Percentiles rank a stretch among this genome's conserved stretches.
Conservation (phyloP, 768 basidiomycete species). For the Hortiboletus flavorubellus region DNA sequence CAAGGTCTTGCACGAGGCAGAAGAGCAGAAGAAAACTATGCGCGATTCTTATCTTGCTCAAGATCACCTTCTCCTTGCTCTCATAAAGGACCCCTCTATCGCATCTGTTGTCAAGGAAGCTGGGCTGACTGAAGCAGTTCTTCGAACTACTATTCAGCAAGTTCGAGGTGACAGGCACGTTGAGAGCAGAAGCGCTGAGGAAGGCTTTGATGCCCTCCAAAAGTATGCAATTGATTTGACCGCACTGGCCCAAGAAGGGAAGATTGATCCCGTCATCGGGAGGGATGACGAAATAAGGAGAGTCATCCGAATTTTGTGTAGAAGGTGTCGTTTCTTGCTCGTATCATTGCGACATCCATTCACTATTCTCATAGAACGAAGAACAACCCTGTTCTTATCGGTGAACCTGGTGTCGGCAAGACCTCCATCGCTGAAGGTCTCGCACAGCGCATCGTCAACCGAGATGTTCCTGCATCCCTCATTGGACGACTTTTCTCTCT, state of each 20-base stretch:
- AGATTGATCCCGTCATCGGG: conserved; percentile 94
- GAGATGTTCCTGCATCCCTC: conserved; percentile 79
- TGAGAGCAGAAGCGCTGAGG: conserved; percentile 83
- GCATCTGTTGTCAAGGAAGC: conserved; percentile 71
- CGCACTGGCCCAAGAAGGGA: conserved; percentile 83
- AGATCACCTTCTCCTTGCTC: conserved; percentile 85
- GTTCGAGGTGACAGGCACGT: conserved; percentile 81
- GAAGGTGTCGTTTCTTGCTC: conserved; percentile 45
- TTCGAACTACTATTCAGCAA: conserved; percentile 77
- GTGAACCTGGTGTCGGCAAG: conserved; percentile 94
- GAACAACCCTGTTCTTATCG: conserved; percentile 96
- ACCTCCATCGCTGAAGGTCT: conserved; percentile 94
- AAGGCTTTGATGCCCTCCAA: conserved; percentile 87
- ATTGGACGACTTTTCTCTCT: conserved; percentile 77
- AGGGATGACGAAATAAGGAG: conserved; percentile 91
- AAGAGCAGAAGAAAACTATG: conserved; percentile 75
- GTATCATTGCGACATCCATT: neutral
- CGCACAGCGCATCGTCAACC: conserved; percentile 91
- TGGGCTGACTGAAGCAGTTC: conserved; percentile 60
- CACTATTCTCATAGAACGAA: conserved; percentile 63
- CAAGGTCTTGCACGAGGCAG: conserved; percentile 73
- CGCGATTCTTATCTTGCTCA: conserved; percentile 91
- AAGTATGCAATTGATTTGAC: conserved; percentile 91
- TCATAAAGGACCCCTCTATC: conserved; percentile 72
- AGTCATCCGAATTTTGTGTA: conserved; percentile 76